Evolutionary conservation across 192 early-diverging fungal species (phyloP), one percentile per base, ranked within the genome.

Genomic region (Coemansia sp.): DNA sequence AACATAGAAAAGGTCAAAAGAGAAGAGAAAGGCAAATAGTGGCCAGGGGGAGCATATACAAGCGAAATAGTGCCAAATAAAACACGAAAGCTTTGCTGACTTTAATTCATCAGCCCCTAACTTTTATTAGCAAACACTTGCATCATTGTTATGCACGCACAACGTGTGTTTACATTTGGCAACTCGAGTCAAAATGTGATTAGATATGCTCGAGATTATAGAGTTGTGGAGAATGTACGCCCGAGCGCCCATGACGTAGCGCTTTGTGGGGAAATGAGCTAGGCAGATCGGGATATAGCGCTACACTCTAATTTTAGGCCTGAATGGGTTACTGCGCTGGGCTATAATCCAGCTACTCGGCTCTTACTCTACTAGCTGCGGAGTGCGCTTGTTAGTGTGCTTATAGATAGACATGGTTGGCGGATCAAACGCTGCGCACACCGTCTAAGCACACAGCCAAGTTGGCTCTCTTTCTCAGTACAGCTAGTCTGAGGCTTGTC

Each of bases 311-410:
- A 58, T 17, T 33, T 33, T 58, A 58, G 30, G 30, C 55, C 33
- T 32, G 30, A 33, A 14, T n/a, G 55, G 4, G 8, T 32, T 58
- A 58, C 55, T 58, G 55, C 55, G 28, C 52, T 13, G 52, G 3
- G 52, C 52, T 55, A 55, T 30, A 55, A 16, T 13, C 28, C 52
- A 17, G 55, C 57, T 63, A 52, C 33, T 35, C 26, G 71, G 66
- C n/a, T 46, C 19, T 47, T 30, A 4, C 23, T 14, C 7, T 55
- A 40, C 21, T 44, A 39, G 55, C 55, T 58, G 55, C 32, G 55
- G 55, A 58, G 55, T 35, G 17, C 55, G 2, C 30, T 3, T 50
- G 21, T 21, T 35, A 35, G 52, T 58, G 55, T 58, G 55, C 55
- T 13, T 58, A 58, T 58, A 58, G 55, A 35, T 58, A 58, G 55